Evolutionary conservation across 495 filamentous ascomycete genomes (phyloP), one percentile per base, ranked within the genome.

Genomic region (Rhypophila decipiens): DNA sequence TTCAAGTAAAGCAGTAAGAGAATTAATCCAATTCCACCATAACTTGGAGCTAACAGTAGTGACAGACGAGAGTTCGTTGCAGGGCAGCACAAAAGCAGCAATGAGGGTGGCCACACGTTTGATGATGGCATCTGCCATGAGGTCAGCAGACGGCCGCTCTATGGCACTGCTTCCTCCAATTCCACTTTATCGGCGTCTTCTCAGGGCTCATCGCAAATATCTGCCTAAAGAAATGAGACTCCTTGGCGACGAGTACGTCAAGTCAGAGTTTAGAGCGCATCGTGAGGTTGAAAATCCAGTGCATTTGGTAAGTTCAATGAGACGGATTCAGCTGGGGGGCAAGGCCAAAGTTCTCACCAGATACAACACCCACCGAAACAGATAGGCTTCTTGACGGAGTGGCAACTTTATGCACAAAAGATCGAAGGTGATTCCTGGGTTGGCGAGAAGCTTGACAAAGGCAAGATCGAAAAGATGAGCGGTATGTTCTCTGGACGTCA

Each of bases 301-400:
- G 34, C 90, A 96, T 60, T 81, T 98, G 66, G 89, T 95, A 76
- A 29, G 27, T 13, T 13, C 27, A 13, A 39, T 38, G 17, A 49
- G 15, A 13, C n/a, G n/a, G n/a, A n/a, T n/a, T n/a, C n/a, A n/a
- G n/a, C n/a, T n/a, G n/a, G n/a, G n/a, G n/a, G n/a, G n/a, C n/a
- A n/a, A n/a, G n/a, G n/a, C n/a, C n/a, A n/a, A n/a, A n/a, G n/a
- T n/a, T n/a, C n/a, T n/a, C n/a, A n/a, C n/a, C n/a, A n/a, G n/a
- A n/a, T n/a, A n/a, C n/a, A n/a, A n/a, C n/a, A n/a, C n/a, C n/a
- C n/a, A n/a, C n/a, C n/a, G n/a, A 13, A 7, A 31, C 27, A 95
- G 90, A 85, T 96, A 52, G 93, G 93, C 3, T 98, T 98, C 60
- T 72, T 97, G 56, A 91, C 86, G 0, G 90, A 96, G 67, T 98